Percentiles rank a stretch among this genome's conserved stretches.
Evolutionary conservation across 106 monocot genomes (phyloP).

Genomic region (Xerophyta viscosa): DNA sequence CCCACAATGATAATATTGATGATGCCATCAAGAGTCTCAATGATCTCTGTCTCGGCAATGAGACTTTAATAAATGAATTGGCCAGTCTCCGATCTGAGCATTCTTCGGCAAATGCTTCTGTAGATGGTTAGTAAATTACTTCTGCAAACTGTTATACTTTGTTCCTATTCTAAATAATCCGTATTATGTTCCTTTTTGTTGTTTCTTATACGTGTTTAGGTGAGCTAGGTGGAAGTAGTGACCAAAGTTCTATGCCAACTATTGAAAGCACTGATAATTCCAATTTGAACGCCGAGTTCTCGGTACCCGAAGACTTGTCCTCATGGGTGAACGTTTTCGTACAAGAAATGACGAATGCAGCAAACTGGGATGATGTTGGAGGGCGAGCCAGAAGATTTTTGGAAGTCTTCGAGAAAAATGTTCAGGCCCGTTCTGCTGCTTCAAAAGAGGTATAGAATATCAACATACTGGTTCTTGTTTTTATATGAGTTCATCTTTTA

Average conservation of each 20-base stretch:
- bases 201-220: not conserved
- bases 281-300: not conserved
- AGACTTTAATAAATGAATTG: conserved; percentile 22
- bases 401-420: conserved; percentile 54
- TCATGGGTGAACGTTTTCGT: conserved; percentile 71
- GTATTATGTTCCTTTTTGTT: not conserved
- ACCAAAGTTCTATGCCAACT: conserved; percentile 19
- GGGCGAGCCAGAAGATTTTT: conserved; percentile 40
- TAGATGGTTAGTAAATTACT: conserved; percentile 30
- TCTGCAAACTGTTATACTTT: not conserved
- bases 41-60: conserved; percentile 53
- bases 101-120: conserved; percentile 11
- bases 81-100: not conserved
- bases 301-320: conserved; percentile 8
- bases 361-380: conserved; percentile 58
- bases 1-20: conserved; percentile 56
- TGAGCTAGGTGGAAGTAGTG: conserved; percentile 21
- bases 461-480: not conserved
- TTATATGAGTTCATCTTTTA: too few relatives aligned
- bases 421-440: conserved; percentile 24
- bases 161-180: not conserved
- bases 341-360: conserved; percentile 68
- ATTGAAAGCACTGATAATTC: conserved; percentile 9
- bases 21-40: conserved; percentile 74
- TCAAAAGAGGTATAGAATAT: conserved; percentile 32